A percentile compares a stretch with the other conserved stretches of the same genome.
phyloP scores from a whole-genome alignment of 257 asterid genomes.

The Ehretia macrophylla region DNA sequence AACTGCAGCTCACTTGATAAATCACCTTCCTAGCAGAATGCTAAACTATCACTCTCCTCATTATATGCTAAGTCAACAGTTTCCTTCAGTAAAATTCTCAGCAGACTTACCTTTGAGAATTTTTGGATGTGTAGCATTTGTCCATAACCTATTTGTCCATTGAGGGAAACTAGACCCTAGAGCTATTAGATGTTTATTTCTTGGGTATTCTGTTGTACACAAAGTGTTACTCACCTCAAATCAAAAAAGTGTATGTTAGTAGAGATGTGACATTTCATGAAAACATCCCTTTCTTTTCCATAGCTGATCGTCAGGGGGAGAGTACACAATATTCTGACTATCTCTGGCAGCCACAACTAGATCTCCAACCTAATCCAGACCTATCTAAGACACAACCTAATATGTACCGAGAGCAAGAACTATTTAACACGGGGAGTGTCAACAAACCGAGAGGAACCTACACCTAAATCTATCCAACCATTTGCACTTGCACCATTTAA shows the following conservation, averaged over 20 bases:
- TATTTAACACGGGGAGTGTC: too few species aligned
- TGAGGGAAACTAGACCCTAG: not conserved
- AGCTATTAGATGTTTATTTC: not conserved
- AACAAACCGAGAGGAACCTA: too few species aligned
- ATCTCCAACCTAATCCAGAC: not conserved
- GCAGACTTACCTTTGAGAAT: not conserved
- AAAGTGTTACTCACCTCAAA: not conserved
- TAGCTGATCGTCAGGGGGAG: not conserved
- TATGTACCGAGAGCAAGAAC: too few species aligned
- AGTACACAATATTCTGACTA: not conserved
- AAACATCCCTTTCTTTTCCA: not conserved
- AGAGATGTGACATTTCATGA: not conserved
- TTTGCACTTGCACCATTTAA: too few species aligned
- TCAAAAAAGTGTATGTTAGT: not conserved
- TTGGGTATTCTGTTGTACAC: not conserved
- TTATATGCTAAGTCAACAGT: not conserved
- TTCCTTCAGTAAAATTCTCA: not conserved
- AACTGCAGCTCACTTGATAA: not conserved
- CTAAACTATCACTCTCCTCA: not conserved
- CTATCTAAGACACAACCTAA: too few species aligned
- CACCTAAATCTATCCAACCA: too few species aligned
- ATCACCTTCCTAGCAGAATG: not conserved
- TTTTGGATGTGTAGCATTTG: not conserved
- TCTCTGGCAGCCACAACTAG: not conserved
- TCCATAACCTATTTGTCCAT: not conserved